phyloP scores from a whole-genome alignment of 1,139 yeast species.

The Candida frijolesensis region DNA sequence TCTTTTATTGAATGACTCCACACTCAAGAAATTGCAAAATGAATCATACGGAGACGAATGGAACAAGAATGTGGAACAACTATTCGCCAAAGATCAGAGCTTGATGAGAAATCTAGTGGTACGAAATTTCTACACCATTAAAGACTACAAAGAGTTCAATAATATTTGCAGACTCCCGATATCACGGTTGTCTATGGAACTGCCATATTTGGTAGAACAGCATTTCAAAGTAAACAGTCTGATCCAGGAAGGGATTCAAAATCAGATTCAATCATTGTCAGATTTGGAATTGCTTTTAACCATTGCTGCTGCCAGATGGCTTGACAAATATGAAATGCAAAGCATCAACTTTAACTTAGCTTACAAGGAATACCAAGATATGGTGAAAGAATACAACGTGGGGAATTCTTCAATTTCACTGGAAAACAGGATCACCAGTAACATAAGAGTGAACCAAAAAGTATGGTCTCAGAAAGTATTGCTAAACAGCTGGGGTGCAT shows the following conservation, averaged over 20 bases:
- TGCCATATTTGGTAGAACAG: slow-evolving; percentile 37
- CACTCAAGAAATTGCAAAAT: slow-evolving; percentile 19
- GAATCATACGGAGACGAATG: slow-evolving; percentile 41
- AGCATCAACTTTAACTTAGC: slow-evolving; percentile 73
- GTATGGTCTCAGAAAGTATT: slow-evolving; percentile 52
- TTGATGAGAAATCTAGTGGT: slow-evolving; percentile 26
- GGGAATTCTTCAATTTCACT: slow-evolving; percentile 30
- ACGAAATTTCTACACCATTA: slow-evolving; percentile 58
- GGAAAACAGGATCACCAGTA: slow-evolving; percentile 31
- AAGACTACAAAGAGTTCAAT: slow-evolving; percentile 59
- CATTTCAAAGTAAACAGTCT: slow-evolving; percentile 16
- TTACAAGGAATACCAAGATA: slow-evolving; percentile 70
- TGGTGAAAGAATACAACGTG: slow-evolving; percentile 52
- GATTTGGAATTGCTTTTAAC: slow-evolving; percentile 69
- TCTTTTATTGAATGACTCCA: slow-evolving; percentile 25
- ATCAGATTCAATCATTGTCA: slow-evolving; percentile 51
- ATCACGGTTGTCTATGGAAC: slow-evolving; percentile 24
- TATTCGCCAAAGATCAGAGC: slow-evolving; percentile 14
- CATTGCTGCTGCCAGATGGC: slow-evolving; percentile 74
- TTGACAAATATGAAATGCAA: slow-evolving; percentile 58
- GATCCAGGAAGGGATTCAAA: slow-evolving; percentile 25
- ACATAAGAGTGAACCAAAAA: slow-evolving; percentile 43
- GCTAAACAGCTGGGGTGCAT: slow-evolving; percentile 57
- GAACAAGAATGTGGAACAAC: slow-evolving; percentile 48
- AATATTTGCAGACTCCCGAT: slow-evolving; percentile 53